A percentile compares a stretch with the other conserved stretches of the same genome.
phyloP scores from a whole-genome alignment of 768 basidiomycete genomes.

The Austroboletus eburneus region DNA sequence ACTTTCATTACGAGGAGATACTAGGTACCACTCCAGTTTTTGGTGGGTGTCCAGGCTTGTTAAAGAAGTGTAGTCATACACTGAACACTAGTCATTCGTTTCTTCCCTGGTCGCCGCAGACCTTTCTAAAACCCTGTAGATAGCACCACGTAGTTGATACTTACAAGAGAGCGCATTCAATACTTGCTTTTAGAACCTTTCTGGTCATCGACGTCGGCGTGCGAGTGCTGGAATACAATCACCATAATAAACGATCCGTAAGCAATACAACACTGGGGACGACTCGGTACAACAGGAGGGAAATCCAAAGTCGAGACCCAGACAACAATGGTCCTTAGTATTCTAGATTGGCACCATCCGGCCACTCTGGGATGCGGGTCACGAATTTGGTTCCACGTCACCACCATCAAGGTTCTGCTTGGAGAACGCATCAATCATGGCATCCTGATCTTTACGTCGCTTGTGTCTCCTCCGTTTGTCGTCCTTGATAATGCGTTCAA shows the following conservation, averaged over 20 bases:
- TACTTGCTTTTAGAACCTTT: conserved; percentile 8
- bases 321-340: conserved; percentile 11
- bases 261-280: conserved; percentile 22
- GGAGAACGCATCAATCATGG: conserved; percentile 77
- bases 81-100: background rate
- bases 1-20: background rate
- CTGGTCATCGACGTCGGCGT: too few relatives aligned
- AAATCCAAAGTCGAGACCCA: conserved; percentile 2
- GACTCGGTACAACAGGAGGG: conserved; percentile 5
- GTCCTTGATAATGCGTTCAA: conserved; percentile 81
- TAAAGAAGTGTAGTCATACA: background rate
- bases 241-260: conserved; percentile 18
- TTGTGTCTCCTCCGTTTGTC: conserved; percentile 78
- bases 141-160: too few relatives aligned
- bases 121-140: too few relatives aligned
- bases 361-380: conserved; percentile 9
- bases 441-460: conserved; percentile 79
- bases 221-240: conserved; percentile 12
- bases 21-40: background rate
- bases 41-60: background rate
- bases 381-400: conserved; percentile 24
- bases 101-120: conserved; percentile 5
- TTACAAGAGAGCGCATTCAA: too few relatives aligned
- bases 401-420: conserved; percentile 39
- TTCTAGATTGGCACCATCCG: conserved; percentile 10